Conservation (phyloP, 768 basidiomycete genomes). For the Roridomyces roridus region DNA sequence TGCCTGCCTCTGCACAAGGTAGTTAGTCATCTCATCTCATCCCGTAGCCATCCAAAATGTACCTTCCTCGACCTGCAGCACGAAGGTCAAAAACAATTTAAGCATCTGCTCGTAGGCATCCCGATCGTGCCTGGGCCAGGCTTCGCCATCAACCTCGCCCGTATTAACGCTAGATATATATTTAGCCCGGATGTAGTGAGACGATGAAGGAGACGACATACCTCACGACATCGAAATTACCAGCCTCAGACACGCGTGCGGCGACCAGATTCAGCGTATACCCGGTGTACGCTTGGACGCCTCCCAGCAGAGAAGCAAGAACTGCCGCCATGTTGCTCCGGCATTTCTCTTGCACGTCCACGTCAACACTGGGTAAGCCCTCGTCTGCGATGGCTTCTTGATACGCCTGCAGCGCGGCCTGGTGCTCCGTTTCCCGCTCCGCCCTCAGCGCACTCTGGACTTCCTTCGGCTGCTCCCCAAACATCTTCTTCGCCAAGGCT, state of each 20-base stretch:
- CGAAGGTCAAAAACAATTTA: not conserved
- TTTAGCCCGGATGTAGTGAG: too few species aligned
- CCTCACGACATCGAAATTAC: not conserved
- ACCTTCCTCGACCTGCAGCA: not conserved
- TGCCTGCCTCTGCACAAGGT: not conserved
- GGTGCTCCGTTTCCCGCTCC: not conserved
- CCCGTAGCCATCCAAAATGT: not conserved
- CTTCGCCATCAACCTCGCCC: not conserved
- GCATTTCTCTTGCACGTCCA: not conserved
- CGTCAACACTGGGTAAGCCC: not conserved
- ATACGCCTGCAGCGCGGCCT: not conserved
- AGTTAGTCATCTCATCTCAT: not conserved
- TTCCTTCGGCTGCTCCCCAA: not conserved
- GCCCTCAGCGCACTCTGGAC: not conserved
- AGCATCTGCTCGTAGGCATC: not conserved
- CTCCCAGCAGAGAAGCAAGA: not conserved
- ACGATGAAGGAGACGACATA: not conserved
- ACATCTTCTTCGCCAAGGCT: not conserved
- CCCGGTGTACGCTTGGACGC: not conserved
- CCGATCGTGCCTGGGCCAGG: constrained; percentile 1
- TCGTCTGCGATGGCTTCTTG: not conserved
- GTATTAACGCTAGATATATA: not conserved
- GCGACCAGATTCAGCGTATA: not conserved
- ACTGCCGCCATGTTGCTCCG: not conserved
- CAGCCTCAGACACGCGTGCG: not conserved